A percentile compares a stretch with the other conserved stretches of the same genome.
Evolutionary conservation across 2,329 filamentous ascomycete genomes (phyloP).

Genomic region (Capronia coronata): DNA sequence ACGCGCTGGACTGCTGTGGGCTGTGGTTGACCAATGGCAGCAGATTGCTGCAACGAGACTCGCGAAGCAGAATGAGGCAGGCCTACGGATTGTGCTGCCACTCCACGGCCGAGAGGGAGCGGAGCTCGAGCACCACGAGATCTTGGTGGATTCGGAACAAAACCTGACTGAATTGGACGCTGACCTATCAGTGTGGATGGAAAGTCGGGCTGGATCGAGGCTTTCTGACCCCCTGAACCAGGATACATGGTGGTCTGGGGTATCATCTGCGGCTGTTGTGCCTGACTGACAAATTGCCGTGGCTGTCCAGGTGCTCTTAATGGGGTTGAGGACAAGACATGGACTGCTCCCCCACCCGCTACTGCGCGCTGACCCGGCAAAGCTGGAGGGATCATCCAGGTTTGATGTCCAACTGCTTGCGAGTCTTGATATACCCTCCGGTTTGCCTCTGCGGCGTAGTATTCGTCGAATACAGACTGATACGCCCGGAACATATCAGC

Average conservation of each 20-base stretch:
- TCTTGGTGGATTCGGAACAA: not conserved
- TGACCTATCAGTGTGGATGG: not conserved
- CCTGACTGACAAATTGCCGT: not conserved
- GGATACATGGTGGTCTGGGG: not conserved
- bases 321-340: not conserved
- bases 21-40: not conserved
- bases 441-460: too few species aligned
- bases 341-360: not conserved
- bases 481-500: not conserved
- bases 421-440: too few species aligned
- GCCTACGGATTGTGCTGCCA: not conserved
- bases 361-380: not conserved
- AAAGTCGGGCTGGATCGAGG: not conserved
- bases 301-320: not conserved
- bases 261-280: not conserved
- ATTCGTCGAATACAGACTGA: too few species aligned
- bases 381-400: too few species aligned
- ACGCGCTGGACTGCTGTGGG: not conserved
- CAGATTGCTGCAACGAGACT: not conserved
- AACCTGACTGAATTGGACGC: not conserved
- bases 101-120: too few species aligned
- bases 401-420: too few species aligned
- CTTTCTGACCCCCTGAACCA: not conserved
- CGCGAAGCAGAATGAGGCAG: not conserved
- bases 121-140: not conserved